Conservation (phyloP, 2,329 filamentous ascomycete genomes). For the Ustulina deusta region DNA sequence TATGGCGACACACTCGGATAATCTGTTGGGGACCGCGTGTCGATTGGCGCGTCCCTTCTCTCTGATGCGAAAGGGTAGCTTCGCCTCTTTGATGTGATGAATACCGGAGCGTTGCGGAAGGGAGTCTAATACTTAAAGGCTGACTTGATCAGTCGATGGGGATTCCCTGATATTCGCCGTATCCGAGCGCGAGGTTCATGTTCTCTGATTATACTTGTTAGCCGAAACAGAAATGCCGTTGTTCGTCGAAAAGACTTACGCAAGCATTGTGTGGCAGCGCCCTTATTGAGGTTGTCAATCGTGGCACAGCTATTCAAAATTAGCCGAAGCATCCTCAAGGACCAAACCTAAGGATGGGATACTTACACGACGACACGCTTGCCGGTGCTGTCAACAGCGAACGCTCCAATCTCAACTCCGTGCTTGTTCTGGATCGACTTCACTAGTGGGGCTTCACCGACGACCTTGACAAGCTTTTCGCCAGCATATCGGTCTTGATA, state of each 20-base stretch:
- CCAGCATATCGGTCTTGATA: constrained; percentile 97
- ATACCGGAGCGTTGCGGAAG: constrained; percentile 11
- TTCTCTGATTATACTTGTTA: constrained; percentile 55
- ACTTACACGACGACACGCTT: constrained; percentile 84
- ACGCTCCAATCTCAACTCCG: constrained; percentile 92
- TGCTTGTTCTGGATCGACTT: constrained; percentile 88
- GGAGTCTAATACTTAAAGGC: constrained; percentile 12
- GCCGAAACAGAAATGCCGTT: constrained; percentile 47
- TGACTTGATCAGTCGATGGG: constrained; percentile 20
- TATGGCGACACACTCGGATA: constrained; percentile 18
- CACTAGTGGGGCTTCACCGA: constrained; percentile 87
- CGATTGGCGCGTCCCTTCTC: constrained; percentile 11
- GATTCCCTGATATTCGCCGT: constrained; percentile 60
- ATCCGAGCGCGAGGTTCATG: constrained; percentile 64
- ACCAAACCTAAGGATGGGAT: not conserved
- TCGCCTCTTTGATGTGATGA: not conserved
- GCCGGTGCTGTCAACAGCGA: constrained; percentile 89
- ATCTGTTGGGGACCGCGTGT: constrained; percentile 1
- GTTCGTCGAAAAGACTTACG: constrained; percentile 68
- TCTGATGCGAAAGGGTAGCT: constrained; percentile 2
- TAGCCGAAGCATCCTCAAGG: constrained; percentile 8
- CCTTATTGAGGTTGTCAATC: constrained; percentile 94
- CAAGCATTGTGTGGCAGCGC: constrained; percentile 90
- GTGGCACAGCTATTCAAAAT: constrained; percentile 71
- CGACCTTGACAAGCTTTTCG: constrained; percentile 93